Evolutionary conservation across 495 filamentous ascomycete genomes (phyloP), one percentile per base, ranked within the genome.

Genomic region (Delitschia confertaspora): DNA sequence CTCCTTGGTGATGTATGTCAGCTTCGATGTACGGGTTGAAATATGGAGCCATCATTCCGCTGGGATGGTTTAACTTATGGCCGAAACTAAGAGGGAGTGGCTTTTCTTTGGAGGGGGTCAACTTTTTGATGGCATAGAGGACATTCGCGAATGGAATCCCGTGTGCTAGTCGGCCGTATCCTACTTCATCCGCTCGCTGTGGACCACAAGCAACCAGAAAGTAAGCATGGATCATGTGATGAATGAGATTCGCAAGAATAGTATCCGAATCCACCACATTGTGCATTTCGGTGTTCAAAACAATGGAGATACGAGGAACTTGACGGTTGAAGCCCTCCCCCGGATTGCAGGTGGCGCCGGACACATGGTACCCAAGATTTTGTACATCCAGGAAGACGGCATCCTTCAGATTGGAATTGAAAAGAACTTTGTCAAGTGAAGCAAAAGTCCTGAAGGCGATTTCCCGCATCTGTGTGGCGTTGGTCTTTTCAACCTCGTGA

Each of bases 181-280:
- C 34, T 20, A 27, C 36, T 26, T 52, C 52, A 7, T 47, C 37
- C 13, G 34, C 30, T 1, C 27, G 29, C 20, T 47, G 36, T 1
- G 47, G 44, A 8, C 43, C 45, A 37, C 47, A 51, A 4, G 45
- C 42, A 30, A 51, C 22, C 4, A 59, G 41, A 20, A 59, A 56
- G 45, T 49, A 59, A 10, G 43, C 48, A 27, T 59, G 56, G n/a
- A 59, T 56, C 56, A 59, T 59, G 21, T 59, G 56, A 29, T 59
- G 56, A 10, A 59, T 36, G 18, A 59, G 37, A 22, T 10, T 40
- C n/a, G 47, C 53, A 6, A 59, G 1, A 11, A 56, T 43, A 7
- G 33, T 22, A 14, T 40, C 34, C 2, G 32, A 26, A 3, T 17
- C 21, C 4, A 26, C 40, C 22, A 27, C 23, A 8, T 31, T 24